Evolutionary conservation across 2,329 filamentous ascomycete species (phyloP).

Genomic region (Leptoxyphium fumago): DNA sequence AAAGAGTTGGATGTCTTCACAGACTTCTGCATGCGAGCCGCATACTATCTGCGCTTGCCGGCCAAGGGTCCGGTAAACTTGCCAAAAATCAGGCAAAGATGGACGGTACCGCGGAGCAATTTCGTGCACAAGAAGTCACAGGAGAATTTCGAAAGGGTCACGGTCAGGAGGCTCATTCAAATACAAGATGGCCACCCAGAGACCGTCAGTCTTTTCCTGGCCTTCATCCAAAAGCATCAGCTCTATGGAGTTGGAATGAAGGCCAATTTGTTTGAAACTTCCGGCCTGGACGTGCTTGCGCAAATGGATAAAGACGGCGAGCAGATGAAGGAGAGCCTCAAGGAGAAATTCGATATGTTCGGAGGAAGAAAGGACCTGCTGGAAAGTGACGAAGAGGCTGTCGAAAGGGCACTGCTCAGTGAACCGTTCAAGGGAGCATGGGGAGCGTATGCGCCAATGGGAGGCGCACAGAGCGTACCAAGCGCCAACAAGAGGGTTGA

Average conservation of each 20-base stretch:
- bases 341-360: constrained; percentile 15
- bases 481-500: constrained; percentile 5
- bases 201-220: constrained; percentile 80
- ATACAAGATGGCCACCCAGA: constrained; percentile 86
- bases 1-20: constrained; percentile 87
- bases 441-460: constrained; percentile 15
- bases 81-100: constrained; percentile 75
- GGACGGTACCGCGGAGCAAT: constrained; percentile 78
- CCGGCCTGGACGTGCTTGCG: constrained; percentile 29
- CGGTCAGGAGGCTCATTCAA: constrained; percentile 70
- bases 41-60: constrained; percentile 82
- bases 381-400: constrained; percentile 11
- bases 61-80: constrained; percentile 76
- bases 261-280: constrained; percentile 88
- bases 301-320: constrained; percentile 22
- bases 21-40: constrained; percentile 86
- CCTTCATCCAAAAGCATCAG: constrained; percentile 79
- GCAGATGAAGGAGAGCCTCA: constrained; percentile 12
- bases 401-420: constrained; percentile 8
- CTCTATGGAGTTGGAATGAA: constrained; percentile 98
- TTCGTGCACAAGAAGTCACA: constrained; percentile 97
- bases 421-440: constrained; percentile 19
- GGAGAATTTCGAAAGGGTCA: constrained; percentile 94
- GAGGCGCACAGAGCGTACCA: constrained; percentile 9
- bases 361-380: constrained; percentile 12